Evolutionary conservation across 805 yeast species (phyloP).

Genomic region (Cyberlindnera misumaiensis): DNA sequence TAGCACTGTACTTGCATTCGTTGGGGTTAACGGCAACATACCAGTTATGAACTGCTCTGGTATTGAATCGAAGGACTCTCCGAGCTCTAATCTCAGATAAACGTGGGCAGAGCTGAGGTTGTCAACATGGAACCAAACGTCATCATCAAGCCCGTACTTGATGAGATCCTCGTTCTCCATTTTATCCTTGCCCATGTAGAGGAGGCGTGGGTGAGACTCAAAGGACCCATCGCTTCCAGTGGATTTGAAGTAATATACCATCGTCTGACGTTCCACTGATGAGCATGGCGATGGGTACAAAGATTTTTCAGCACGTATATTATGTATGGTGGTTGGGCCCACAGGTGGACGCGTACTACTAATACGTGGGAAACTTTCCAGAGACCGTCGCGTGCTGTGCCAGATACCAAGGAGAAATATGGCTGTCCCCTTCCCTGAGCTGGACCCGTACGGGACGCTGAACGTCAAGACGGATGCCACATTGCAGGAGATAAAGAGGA

Average conservation of each 20-base stretch:
- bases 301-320: too few relatives aligned
- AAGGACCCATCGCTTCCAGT: slow-evolving; percentile 27
- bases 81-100: slow-evolving; percentile 48
- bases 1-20: not conserved
- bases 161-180: slow-evolving; percentile 58
- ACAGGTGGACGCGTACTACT: too few relatives aligned
- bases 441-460: slow-evolving; percentile 57
- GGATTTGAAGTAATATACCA: slow-evolving; percentile 41
- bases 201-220: slow-evolving; percentile 25
- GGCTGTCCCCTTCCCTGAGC: slow-evolving; percentile 40
- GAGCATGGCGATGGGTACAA: not conserved
- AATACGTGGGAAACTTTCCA: too few relatives aligned
- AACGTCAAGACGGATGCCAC: slow-evolving; percentile 34
- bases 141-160: slow-evolving; percentile 56
- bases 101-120: slow-evolving; percentile 73
- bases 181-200: slow-evolving; percentile 72
- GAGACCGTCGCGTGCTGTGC: too few relatives aligned
- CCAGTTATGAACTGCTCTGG: slow-evolving; percentile 45
- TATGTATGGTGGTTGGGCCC: too few relatives aligned
- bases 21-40: too few relatives aligned
- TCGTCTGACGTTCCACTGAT: slow-evolving; percentile 7
- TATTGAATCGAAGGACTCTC: slow-evolving; percentile 41
- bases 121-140: slow-evolving; percentile 80
- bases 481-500: slow-evolving; percentile 53
- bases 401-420: too few relatives aligned